Conservation (phyloP, 768 basidiomycete genomes). For the Xerocomus spinulosus region DNA sequence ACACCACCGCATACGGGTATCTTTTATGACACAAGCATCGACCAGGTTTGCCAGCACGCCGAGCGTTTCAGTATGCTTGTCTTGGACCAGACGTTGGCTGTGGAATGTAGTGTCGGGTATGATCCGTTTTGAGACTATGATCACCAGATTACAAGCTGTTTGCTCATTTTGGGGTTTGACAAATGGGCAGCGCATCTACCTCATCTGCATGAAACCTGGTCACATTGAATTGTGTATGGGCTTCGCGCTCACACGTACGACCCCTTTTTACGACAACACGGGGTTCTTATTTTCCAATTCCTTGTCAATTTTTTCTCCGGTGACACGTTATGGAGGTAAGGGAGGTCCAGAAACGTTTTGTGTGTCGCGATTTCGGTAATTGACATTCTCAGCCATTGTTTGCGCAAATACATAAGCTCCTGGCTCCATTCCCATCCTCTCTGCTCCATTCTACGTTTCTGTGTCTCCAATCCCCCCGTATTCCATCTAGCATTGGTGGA, state of each 20-base stretch:
- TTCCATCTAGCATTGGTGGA: neutral
- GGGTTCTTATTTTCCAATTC: slow-evolving; percentile 4
- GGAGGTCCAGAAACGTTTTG: neutral
- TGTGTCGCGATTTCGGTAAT: slow-evolving; percentile 4
- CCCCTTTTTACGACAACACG: slow-evolving; percentile 11
- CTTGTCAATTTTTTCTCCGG: neutral
- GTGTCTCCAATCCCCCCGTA: neutral
- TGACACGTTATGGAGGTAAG: slow-evolving; percentile 1
- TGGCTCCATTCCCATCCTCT: neutral
- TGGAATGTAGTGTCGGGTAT: neutral
- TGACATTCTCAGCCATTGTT: slow-evolving; percentile 21
- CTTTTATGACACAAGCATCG: neutral
- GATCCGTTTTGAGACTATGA: neutral
- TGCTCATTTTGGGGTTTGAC: neutral
- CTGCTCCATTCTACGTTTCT: neutral
- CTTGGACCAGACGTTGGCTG: neutral
- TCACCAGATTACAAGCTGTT: neutral
- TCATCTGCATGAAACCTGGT: neutral
- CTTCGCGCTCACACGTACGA: slow-evolving; percentile 2
- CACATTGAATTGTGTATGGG: neutral
- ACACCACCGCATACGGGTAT: neutral
- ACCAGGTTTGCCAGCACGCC: neutral
- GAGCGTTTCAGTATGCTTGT: neutral
- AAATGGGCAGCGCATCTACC: neutral
- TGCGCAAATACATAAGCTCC: slow-evolving; percentile 22